Evolutionary conservation across 129 eudicot species (phyloP), one percentile per base, ranked within the genome.

Genomic region (Gnaphalium uliginosum): DNA sequence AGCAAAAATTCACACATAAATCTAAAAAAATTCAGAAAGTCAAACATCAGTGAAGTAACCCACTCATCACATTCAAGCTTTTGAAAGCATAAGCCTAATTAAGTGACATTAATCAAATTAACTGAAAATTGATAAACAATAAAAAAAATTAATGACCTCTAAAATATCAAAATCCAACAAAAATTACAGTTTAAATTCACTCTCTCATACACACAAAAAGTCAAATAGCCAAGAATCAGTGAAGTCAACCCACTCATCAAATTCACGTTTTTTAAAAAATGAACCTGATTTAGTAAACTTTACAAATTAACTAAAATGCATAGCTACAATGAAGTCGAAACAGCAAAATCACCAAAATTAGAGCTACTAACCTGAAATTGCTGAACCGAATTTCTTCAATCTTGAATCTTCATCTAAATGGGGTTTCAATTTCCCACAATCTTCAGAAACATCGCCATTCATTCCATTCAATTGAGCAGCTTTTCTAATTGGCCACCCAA

Each of bases 401-500:
- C 79, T 77, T 50, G 85, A 50, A 68, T 72, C 87, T 19, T 71
- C 87, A 15, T 48, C 76, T 32, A 57, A 39, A 13, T 26, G 69
- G 50, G 69, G 51, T 13, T 78, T 78, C 10, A 62, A 6, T 71
- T 88, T 79, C 63, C 7, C 57, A 66, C 77, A 79, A 71, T 70
- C 86, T 70, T 61, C 73, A n/a, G 79, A 57, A 25, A 76, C 85
- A 66, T 79, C 89, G 15, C 71, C 72, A 67, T 84, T 71, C 50
- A 73, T 85, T 0, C 35, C 71, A 0, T 22, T 39, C 53, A 87
- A 19, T 53, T 76, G 77, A 39, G 89, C 82, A 51, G 90, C 87
- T 68, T 91, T 91, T 63, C 83, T 66, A 62, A 91, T 87, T 6
- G 97, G 97, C 97, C 97, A 91, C 32, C 92, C 90, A 71, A 91